Conservation (phyloP, 2,329 filamentous ascomycete genomes). For the Colletotrichum plurivorum region DNA sequence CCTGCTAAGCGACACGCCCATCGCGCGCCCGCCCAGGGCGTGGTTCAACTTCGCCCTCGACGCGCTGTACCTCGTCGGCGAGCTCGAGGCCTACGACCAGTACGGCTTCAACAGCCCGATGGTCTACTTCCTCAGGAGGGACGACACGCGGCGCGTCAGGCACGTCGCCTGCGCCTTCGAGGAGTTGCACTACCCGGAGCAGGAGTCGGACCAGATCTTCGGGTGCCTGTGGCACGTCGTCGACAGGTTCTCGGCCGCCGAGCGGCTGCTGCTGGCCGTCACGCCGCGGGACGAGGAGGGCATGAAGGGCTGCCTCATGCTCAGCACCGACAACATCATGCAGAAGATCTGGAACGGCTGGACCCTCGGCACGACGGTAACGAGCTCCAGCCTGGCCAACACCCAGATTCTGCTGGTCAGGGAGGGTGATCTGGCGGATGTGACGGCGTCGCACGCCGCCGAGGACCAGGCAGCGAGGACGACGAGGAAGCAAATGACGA, state of each 20-base stretch:
- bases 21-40: constrained; percentile 53
- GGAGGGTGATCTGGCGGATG: constrained; percentile 57
- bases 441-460: constrained; percentile 44
- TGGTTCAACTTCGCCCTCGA: constrained; percentile 65
- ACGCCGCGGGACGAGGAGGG: constrained; percentile 54
- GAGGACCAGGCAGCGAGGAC: constrained; percentile 14
- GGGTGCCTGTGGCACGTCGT: constrained; percentile 63
- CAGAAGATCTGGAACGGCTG: constrained; percentile 65
- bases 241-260: constrained; percentile 57
- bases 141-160: constrained; percentile 59
- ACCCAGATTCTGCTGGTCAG: constrained; percentile 60
- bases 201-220: constrained; percentile 61
- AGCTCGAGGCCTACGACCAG: constrained; percentile 62
- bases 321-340: constrained; percentile 55
- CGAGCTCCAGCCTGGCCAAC: constrained; percentile 55
- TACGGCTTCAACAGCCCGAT: constrained; percentile 64
- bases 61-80: constrained; percentile 62
- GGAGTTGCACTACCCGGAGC: constrained; percentile 59
- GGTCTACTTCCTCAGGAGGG: constrained; percentile 61
- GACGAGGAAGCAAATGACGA: background rate
- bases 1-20: constrained; percentile 52
- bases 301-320: constrained; percentile 46
- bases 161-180: constrained; percentile 60
- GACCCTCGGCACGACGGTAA: constrained; percentile 57
- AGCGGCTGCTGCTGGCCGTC: constrained; percentile 57